Evolutionary conservation across 805 yeast species (phyloP), one percentile per base, ranked within the genome.

Genomic region (Starmera quercuum): DNA sequence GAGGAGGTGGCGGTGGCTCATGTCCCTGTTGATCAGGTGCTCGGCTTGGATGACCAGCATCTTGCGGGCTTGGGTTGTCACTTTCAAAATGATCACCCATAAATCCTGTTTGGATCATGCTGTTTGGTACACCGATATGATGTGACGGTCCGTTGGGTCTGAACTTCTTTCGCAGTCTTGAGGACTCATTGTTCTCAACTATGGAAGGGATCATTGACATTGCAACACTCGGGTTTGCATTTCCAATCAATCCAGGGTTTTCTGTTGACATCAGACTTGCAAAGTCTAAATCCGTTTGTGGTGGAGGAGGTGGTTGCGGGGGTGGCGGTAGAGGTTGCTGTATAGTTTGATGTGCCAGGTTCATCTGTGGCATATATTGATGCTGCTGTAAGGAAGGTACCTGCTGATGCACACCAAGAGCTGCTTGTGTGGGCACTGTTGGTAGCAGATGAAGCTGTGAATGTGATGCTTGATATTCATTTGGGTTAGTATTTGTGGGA

Each of bases 321-420:
- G 32, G 32, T 17, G 19, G 32, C 10, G 18, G 30, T 12, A 23
- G 29, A 6, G 14, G 35, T 17, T 29, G 42, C 9, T 18, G 42
- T 18, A 25, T 25, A 7, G 27, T 11, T 25, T 15, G 27, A 11
- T 25, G 27, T 11, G 27, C 13, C 15, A 25, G 15, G 5, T 13
- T 11, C 15, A 25, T 36, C 30, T 14, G 30, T 40, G 29, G 24
- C 37, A 23, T 17, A 40, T 30, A 11, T 30, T 35, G 37, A 25
- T 20, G 41, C 30, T 16, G 44, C 23, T 13, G 26, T 9, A 12
- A 13, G 9, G n/a, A 14, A 14, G 17, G 23, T 13, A 9, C 15
- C 24, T 31, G 13, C 11, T 18, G 32, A 23, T 30, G 15, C 18
- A 16, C 21, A 12, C 32, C 20, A 24, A 32, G 32, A 17, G 20